phyloP scores from a whole-genome alignment of 2,329 filamentous ascomycete genomes.

The Boeremia exigua region DNA sequence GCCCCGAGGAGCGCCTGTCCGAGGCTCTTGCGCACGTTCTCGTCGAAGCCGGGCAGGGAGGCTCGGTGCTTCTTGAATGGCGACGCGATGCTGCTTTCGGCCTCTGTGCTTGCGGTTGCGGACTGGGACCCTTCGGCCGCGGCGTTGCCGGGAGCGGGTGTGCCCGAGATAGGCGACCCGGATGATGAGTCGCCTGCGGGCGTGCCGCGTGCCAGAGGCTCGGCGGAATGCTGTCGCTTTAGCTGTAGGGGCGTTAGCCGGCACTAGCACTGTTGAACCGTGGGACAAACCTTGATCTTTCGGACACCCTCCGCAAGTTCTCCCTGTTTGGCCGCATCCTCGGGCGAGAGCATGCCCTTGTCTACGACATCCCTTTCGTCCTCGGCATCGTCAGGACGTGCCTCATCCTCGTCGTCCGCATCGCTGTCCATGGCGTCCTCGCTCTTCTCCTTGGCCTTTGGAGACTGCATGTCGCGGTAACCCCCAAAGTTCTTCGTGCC shows the following conservation, averaged over 20 bases:
- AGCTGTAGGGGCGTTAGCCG: conserved; percentile 60
- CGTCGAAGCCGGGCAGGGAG: conserved; percentile 60
- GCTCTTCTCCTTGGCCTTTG: conserved; percentile 59
- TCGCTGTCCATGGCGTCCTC: conserved; percentile 74
- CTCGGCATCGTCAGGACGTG: conserved; percentile 68
- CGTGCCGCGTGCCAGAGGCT: conserved; percentile 60
- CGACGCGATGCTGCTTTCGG: conserved; percentile 65
- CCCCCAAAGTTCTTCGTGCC: conserved; percentile 89
- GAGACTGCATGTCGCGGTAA: conserved; percentile 74
- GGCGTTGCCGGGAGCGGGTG: conserved; percentile 25
- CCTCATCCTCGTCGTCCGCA: conserved; percentile 71
- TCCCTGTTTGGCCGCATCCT: conserved; percentile 74
- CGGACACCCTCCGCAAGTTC: conserved; percentile 82
- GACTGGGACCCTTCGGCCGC: conserved; percentile 33
- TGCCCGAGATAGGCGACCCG: conserved; percentile 28
- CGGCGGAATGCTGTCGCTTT: conserved; percentile 79
- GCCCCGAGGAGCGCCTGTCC: conserved; percentile 41
- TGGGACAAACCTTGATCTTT: conserved; percentile 72
- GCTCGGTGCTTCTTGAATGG: conserved; percentile 78
- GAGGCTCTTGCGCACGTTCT: conserved; percentile 49
- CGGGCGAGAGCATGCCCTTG: conserved; percentile 64
- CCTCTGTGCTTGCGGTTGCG: conserved; percentile 34
- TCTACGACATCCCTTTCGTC: conserved; percentile 63
- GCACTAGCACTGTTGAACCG: neutral
- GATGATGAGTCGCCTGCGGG: conserved; percentile 31